Evolutionary conservation across 2,329 filamentous ascomycete species (phyloP).

Genomic region (Ophiostoma angusticollis): DNA sequence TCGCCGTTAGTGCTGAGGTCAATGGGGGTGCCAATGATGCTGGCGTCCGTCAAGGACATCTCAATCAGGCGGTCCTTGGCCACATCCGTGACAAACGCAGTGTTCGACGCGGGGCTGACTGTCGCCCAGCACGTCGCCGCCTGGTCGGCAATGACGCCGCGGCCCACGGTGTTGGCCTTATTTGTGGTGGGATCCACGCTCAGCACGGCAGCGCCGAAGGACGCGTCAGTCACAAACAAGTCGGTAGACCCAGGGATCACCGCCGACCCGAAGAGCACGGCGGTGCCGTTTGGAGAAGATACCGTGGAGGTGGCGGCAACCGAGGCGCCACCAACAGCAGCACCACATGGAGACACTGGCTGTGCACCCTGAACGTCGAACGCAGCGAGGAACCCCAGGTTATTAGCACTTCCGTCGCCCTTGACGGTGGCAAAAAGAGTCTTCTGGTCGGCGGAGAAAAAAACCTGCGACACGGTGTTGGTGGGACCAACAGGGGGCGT

Average conservation of each 20-base stretch:
- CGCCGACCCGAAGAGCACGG: conserved; percentile 40
- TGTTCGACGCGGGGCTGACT: conserved; percentile 32
- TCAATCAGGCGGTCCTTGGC: conserved; percentile 40
- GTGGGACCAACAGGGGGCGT: conserved; percentile 45
- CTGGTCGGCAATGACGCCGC: conserved; percentile 35
- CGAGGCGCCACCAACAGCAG: not conserved
- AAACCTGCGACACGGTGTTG: conserved; percentile 47
- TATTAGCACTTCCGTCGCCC: conserved; percentile 40
- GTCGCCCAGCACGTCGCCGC: conserved; percentile 45
- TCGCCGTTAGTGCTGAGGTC: conserved; percentile 33
- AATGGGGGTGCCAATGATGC: conserved; percentile 26
- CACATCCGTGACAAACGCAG: conserved; percentile 47
- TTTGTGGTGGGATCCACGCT: conserved; percentile 20
- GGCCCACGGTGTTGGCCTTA: conserved; percentile 25
- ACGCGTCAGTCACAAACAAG: conserved; percentile 44
- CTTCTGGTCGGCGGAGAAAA: conserved; percentile 43
- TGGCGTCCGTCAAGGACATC: conserved; percentile 37
- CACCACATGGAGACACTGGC: conserved; percentile 4
- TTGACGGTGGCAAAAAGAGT: conserved; percentile 46
- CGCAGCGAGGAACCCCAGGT: conserved; percentile 41
- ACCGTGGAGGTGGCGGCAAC: conserved; percentile 19
- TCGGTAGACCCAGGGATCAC: conserved; percentile 30
- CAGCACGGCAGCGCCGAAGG: conserved; percentile 42
- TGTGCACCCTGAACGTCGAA: conserved; percentile 29
- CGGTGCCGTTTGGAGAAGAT: conserved; percentile 40